Conservation (phyloP, 306 rosid species). For the Crotalaria pallida region DNA sequence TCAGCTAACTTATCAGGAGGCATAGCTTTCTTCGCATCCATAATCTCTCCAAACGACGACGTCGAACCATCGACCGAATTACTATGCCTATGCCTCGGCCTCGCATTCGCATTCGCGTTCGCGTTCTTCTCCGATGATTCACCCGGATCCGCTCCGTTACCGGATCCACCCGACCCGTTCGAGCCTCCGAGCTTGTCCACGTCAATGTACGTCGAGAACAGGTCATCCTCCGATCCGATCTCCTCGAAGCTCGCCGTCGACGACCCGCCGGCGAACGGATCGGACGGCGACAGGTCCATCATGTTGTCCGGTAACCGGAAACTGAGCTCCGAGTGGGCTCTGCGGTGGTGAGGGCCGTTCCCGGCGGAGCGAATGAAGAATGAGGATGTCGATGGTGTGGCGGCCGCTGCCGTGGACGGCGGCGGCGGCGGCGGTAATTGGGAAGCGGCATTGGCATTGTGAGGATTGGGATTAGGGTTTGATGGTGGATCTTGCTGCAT, state of each 20-base stretch:
- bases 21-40: constrained; percentile 99
- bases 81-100: constrained; percentile 64
- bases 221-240: constrained; percentile 88
- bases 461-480: constrained; percentile 32
- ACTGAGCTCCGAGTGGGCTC: constrained; percentile 76
- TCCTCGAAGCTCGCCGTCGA: constrained; percentile 71
- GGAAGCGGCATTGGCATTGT: constrained; percentile 19
- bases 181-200: constrained; percentile 65
- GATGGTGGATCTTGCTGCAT: constrained; percentile 73
- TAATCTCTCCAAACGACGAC: constrained; percentile 67
- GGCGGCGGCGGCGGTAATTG: constrained; percentile 22
- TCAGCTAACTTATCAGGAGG: constrained; percentile 97
- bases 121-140: constrained; percentile 37
- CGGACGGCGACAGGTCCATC: constrained; percentile 64
- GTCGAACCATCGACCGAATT: constrained; percentile 59
- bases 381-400: constrained; percentile 13
- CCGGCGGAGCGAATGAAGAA: background rate
- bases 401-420: background rate
- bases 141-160: constrained; percentile 43
- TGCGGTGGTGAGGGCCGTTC: constrained; percentile 43
- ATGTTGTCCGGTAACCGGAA: constrained; percentile 68
- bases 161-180: constrained; percentile 19
- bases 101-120: constrained; percentile 23
- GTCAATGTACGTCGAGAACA: constrained; percentile 85
- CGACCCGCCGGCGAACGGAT: constrained; percentile 70